Percentiles rank a stretch among this genome's conserved stretches.
Evolutionary conservation across 1,139 yeast species (phyloP).

Genomic region (Diutina mesorugosa): DNA sequence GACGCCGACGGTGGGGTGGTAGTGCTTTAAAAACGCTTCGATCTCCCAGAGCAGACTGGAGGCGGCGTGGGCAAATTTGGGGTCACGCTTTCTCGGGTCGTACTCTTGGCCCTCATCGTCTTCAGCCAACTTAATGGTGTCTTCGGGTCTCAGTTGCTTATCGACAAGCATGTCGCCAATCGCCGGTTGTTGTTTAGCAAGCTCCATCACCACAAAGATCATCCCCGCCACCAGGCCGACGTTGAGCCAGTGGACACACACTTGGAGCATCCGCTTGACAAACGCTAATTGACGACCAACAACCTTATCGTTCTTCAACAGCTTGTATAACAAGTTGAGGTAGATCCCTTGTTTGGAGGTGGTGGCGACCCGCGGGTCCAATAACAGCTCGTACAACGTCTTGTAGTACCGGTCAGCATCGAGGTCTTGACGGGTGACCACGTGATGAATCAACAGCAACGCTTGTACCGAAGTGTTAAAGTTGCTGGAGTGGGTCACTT

Average conservation of each 20-base stretch:
- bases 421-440: conserved; percentile 43
- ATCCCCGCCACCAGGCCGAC: conserved; percentile 89
- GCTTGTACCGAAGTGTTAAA: conserved; percentile 95
- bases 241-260: conserved; percentile 75
- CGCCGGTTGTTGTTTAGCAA: conserved; percentile 33
- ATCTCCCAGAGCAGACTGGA: conserved; percentile 82
- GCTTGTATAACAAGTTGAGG: conserved; percentile 71
- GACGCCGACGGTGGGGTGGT: conserved; percentile 81
- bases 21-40: conserved; percentile 59
- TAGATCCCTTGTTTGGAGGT: conserved; percentile 88
- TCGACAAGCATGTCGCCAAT: conserved; percentile 20
- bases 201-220: conserved; percentile 61
- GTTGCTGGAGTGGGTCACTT: conserved; percentile 87
- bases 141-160: conserved; percentile 11
- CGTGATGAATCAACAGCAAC: conserved; percentile 70
- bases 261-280: conserved; percentile 80
- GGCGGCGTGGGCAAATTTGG: conserved; percentile 73
- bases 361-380: conserved; percentile 70
- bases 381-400: conserved; percentile 78
- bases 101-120: conserved; percentile 19
- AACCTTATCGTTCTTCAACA: conserved; percentile 57
- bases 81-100: conserved; percentile 87
- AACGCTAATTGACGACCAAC: conserved; percentile 70
- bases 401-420: conserved; percentile 69
- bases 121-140: conserved; percentile 6